phyloP scores from a whole-genome alignment of 192 early-diverging fungal genomes.

The Coemansia sp. region DNA sequence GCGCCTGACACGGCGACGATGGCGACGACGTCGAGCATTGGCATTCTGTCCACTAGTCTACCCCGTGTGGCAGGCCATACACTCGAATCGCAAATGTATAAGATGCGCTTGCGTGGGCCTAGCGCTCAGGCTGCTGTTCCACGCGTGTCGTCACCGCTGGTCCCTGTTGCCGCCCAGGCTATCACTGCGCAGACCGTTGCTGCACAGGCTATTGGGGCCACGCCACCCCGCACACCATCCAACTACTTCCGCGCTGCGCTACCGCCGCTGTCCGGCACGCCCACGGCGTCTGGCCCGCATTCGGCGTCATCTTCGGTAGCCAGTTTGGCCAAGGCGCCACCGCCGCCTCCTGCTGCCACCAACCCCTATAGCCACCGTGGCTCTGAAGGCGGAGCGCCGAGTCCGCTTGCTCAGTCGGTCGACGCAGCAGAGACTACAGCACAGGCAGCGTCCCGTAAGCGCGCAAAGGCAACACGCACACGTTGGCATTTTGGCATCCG shows the following conservation, averaged over 20 bases:
- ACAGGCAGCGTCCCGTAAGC: constrained; percentile 37
- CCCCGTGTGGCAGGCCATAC: constrained; percentile 42
- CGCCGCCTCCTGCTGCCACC: constrained; percentile 11
- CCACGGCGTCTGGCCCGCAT: constrained; percentile 14
- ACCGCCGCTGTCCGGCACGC: constrained; percentile 42
- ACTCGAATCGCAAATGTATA: constrained; percentile 53
- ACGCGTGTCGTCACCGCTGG: constrained; percentile 46
- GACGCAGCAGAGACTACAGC: constrained; percentile 11
- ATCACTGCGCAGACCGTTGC: constrained; percentile 20
- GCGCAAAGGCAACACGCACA: constrained; percentile 60
- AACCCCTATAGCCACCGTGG: constrained; percentile 51
- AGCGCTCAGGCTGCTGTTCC: constrained; percentile 24
- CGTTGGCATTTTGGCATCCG: constrained; percentile 99
- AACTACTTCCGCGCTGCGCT: constrained; percentile 55
- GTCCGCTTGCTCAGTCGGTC: constrained; percentile 19
- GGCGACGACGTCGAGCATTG: constrained; percentile 44
- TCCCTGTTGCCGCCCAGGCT: not conserved
- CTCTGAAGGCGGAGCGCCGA: constrained; percentile 11
- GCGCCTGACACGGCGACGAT: constrained; percentile 17
- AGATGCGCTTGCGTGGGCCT: constrained; percentile 51
- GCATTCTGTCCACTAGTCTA: constrained; percentile 52
- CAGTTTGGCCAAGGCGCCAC: constrained; percentile 36
- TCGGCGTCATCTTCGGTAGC: constrained; percentile 49
- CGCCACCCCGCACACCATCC: constrained; percentile 40
- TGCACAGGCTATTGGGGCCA: constrained; percentile 24